These are phyloP conservation scores for Ophiostoma quercus DNA, from an alignment of 2,329 filamentous ascomycete genomes.

Conservation along the genomic window DNA sequence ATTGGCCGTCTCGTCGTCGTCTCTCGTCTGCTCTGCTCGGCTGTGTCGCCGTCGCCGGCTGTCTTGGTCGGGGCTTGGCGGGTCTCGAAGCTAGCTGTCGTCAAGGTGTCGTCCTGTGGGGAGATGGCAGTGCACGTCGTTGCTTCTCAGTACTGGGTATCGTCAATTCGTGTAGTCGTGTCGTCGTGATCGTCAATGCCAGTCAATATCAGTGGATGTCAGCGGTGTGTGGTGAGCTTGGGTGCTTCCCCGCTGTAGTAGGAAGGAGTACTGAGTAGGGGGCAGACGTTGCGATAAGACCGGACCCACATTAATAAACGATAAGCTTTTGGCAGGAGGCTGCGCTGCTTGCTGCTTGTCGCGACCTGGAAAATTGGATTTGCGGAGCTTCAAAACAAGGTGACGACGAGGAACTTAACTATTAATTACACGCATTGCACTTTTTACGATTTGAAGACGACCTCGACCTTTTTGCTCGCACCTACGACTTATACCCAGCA, in stretches of 20 bases:
- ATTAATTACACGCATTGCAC: background rate
- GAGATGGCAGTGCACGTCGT: background rate
- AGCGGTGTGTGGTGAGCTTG: conserved; percentile 14
- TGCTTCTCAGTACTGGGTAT: background rate
- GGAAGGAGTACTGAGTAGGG: conserved; percentile 3
- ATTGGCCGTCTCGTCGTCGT: background rate
- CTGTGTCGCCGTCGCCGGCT: conserved; percentile 1
- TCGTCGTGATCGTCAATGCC: background rate
- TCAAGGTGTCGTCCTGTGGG: background rate
- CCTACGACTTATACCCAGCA: too few species aligned
- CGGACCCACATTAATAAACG: conserved; percentile 18
- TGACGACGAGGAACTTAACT: background rate
- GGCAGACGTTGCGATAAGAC: conserved; percentile 20
- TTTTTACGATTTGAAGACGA: too few species aligned
- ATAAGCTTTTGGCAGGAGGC: conserved; percentile 20
- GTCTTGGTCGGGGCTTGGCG: background rate
- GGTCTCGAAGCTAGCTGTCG: background rate
- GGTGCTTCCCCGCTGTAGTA: conserved; percentile 4
- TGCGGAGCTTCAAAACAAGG: conserved; percentile 22
- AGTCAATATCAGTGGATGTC: background rate
- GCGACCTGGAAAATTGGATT: conserved; percentile 24
- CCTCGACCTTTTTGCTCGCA: background rate
- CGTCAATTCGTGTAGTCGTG: conserved; percentile 5
- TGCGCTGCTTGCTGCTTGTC: background rate
- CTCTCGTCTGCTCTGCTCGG: background rate